Evolutionary conservation across 345 rosid genomes (phyloP).

Genomic region (Barbarea vulgaris): DNA sequence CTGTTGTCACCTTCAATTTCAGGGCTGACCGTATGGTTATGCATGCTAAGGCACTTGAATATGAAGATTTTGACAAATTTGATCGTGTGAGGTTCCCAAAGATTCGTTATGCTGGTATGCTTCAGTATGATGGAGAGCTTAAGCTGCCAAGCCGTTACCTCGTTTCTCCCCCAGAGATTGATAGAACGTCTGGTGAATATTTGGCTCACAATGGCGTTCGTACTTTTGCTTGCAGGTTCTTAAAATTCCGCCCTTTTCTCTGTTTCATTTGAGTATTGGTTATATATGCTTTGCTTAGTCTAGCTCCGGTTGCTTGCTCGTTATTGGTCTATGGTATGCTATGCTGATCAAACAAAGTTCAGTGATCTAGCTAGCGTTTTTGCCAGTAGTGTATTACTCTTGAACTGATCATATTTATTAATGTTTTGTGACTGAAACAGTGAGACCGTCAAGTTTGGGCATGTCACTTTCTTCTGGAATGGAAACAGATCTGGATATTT

Average conservation of each 20-base stretch:
- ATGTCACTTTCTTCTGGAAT: slow-evolving; percentile 98
- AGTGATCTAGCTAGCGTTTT: background rate
- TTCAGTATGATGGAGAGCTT: no score
- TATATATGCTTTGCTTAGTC: background rate
- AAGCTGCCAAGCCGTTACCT: no score
- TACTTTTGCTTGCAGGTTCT: slow-evolving; percentile 92
- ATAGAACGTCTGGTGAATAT: slow-evolving; percentile 96
- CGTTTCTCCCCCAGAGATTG: no score
- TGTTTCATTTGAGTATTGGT: background rate
- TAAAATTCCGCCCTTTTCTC: background rate
- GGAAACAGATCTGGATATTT: slow-evolving; percentile 95
- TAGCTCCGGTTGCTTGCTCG: background rate
- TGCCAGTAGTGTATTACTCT: background rate
- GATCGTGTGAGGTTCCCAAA: no score
- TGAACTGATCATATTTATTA: background rate
- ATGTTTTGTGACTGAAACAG: no score
- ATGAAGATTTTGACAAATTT: no score
- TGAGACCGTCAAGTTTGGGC: no score
- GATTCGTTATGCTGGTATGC: no score
- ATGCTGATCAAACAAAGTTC: background rate
- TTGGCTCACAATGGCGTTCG: slow-evolving; percentile 72
- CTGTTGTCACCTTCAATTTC: no score
- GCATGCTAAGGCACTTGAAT: no score
- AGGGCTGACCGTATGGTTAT: no score
- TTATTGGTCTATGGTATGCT: background rate